phyloP scores from a whole-genome alignment of 2,329 filamentous ascomycete species.

The Diaporthe capsici region DNA sequence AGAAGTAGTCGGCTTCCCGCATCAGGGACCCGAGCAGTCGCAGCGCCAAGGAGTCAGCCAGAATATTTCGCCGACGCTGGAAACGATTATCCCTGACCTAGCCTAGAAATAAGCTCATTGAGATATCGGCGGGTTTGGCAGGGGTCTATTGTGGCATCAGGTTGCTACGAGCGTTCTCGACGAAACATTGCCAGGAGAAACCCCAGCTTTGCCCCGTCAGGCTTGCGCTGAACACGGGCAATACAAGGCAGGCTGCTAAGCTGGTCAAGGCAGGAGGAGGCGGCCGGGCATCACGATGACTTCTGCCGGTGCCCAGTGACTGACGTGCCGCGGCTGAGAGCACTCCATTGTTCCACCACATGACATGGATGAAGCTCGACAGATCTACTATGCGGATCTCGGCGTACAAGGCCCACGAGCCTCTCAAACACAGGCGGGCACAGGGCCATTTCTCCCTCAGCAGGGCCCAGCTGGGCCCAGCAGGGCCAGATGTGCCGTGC shows the following conservation, averaged over 20 bases:
- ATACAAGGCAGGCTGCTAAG: neutral
- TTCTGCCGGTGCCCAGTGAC: neutral
- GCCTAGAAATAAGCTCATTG: conserved; percentile 28
- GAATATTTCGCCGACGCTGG: conserved; percentile 42
- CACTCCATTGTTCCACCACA: conserved; percentile 41
- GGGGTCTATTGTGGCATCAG: conserved; percentile 15
- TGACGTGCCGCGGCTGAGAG: conserved; percentile 21
- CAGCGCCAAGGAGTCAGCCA: conserved; percentile 39
- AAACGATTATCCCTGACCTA: conserved; percentile 9
- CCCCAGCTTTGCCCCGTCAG: conserved; percentile 7
- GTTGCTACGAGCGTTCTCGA: conserved; percentile 22
- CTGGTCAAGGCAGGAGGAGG: neutral
- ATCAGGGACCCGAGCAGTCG: conserved; percentile 38
- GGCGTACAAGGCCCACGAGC: conserved; percentile 27
- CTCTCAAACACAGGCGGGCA: conserved; percentile 20
- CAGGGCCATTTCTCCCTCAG: neutral
- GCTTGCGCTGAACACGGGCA: neutral
- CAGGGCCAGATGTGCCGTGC: neutral
- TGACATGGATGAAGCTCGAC: conserved; percentile 39
- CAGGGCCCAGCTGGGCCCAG: neutral
- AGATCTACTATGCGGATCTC: conserved; percentile 34
- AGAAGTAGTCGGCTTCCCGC: conserved; percentile 40
- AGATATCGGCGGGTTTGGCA: conserved; percentile 25
- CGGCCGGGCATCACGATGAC: neutral
- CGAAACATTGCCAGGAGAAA: conserved; percentile 22